These are phyloP conservation scores for Fimicolochytrium jonesii DNA, from an alignment of 192 early-diverging fungal genomes.

Conservation along the genomic window DNA sequence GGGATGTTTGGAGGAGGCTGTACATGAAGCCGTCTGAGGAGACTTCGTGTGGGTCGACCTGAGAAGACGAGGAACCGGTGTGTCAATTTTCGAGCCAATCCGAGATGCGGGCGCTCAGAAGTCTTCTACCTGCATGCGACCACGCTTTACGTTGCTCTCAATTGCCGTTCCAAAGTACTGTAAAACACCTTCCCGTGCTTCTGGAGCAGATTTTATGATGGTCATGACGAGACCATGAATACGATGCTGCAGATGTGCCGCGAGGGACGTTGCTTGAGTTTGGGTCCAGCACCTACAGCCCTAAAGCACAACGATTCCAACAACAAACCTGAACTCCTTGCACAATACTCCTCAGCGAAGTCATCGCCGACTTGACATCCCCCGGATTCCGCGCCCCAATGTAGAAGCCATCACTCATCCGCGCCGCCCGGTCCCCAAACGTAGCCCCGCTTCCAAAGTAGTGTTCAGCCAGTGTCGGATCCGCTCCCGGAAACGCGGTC, in stretches of 20 bases:
- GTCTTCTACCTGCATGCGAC: constrained; percentile 71
- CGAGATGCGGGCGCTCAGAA: no score
- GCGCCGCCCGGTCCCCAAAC: constrained; percentile 29
- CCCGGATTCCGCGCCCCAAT: constrained; percentile 47
- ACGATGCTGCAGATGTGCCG: no score
- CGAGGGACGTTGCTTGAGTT: no score
- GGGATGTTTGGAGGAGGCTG: constrained; percentile 63
- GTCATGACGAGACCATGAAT: constrained; percentile 39
- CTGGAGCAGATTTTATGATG: constrained; percentile 65
- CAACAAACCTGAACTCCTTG: constrained; percentile 33
- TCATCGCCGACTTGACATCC: constrained; percentile 39
- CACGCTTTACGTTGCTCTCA: constrained; percentile 64
- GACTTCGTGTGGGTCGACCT: constrained; percentile 64
- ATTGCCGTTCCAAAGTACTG: constrained; percentile 63
- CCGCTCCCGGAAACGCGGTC: constrained; percentile 38
- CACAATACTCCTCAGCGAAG: constrained; percentile 27
- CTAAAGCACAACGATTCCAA: no score
- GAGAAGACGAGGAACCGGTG: neutral
- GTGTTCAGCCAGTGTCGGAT: constrained; percentile 28
- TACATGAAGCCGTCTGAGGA: constrained; percentile 84
- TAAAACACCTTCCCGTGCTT: constrained; percentile 55
- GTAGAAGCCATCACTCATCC: constrained; percentile 20
- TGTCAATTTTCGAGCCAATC: neutral
- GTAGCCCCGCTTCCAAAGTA: constrained; percentile 43
- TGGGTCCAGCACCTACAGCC: no score